Evolutionary conservation across 2,329 filamentous ascomycete genomes (phyloP), one percentile per base, ranked within the genome.

Genomic region (Colletotrichum orchidophilum): DNA sequence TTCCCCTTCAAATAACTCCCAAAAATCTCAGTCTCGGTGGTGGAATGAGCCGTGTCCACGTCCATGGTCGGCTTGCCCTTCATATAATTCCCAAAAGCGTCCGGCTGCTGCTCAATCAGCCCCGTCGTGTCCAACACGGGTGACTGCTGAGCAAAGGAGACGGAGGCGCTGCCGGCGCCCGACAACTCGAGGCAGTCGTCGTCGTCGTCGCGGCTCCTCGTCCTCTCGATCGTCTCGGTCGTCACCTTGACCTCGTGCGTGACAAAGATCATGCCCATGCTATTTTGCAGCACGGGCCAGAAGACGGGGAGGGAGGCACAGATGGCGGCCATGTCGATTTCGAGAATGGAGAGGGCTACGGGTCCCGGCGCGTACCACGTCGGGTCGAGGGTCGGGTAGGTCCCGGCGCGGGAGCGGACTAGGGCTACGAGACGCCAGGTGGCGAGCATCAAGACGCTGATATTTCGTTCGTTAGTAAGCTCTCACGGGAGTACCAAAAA

Each of bases 331-430:
- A 72, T 7, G 66, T 82, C 76, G 54, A 81, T 76, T 66, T 82
- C 80, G 68, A 82, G 74, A 0, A 75, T 76, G 1, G 78, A 76
- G 6, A 82, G 75, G 33, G 79, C 73, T 66, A 81, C 78, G 49
- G 76, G 76, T 29, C 74, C 72, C 18, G 78, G 77, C 1, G 74
- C 77, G 73, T 81, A 81, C 78, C 79, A 82, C 1, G 78, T 81
- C 7, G 79, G 77, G 72, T 82, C 80, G 2, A 78, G 35, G 3
- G 80, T 79, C 2, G 80, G 80, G 67, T 75, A 79, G 0, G 78
- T 81, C 3, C 73, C 78, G 1, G 78, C 78, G n/a, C 78, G 74
- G 42, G 75, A 75, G 15, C 74, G 57, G 26, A 81, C 68, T 53
- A 82, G 76, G 59, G 63, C 73, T 53, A 78, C 73, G 0, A 82